Evolutionary conservation across 2,329 filamentous ascomycete species (phyloP).

Genomic region (Hymenoscyphus salicellus): DNA sequence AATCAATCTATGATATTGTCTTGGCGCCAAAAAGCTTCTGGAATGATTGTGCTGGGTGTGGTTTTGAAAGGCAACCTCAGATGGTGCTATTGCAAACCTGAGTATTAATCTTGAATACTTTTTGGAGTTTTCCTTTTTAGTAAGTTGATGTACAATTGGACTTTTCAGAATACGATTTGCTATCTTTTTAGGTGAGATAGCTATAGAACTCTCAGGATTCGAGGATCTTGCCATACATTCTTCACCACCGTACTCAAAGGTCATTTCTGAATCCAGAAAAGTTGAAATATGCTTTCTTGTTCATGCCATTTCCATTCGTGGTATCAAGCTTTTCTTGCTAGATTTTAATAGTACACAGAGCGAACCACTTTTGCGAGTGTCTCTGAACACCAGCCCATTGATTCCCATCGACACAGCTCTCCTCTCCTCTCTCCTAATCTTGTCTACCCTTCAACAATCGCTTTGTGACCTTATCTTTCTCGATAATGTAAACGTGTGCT

Average conservation of each 20-base stretch:
- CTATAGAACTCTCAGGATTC: background rate
- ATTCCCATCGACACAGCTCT: conserved; percentile 3
- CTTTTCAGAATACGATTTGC: too few relatives aligned
- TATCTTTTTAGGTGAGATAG: too few relatives aligned
- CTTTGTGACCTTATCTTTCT: conserved; percentile 99
- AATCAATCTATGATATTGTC: too few relatives aligned
- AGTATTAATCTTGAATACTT: too few relatives aligned
- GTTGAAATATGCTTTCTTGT: background rate
- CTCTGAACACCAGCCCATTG: conserved; percentile 9
- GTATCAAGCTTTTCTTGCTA: conserved; percentile 18
- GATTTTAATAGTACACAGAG: conserved; percentile 32
- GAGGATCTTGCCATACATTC: background rate
- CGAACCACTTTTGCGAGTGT: conserved; percentile 7
- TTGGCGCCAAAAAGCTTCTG: too few relatives aligned
- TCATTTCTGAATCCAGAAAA: background rate
- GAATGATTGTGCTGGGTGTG: too few relatives aligned
- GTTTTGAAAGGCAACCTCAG: too few relatives aligned
- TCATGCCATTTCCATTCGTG: conserved; percentile 24
- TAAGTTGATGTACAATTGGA: too few relatives aligned
- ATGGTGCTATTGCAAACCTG: too few relatives aligned
- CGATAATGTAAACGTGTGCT: conserved; percentile 98
- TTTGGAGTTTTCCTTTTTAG: too few relatives aligned
- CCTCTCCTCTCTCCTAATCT: conserved; percentile 57
- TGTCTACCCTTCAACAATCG: conserved; percentile 96
- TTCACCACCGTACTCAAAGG: background rate